phyloP scores from a whole-genome alignment of 2,329 filamentous ascomycete species.

The Ophiostoma piceae region DNA sequence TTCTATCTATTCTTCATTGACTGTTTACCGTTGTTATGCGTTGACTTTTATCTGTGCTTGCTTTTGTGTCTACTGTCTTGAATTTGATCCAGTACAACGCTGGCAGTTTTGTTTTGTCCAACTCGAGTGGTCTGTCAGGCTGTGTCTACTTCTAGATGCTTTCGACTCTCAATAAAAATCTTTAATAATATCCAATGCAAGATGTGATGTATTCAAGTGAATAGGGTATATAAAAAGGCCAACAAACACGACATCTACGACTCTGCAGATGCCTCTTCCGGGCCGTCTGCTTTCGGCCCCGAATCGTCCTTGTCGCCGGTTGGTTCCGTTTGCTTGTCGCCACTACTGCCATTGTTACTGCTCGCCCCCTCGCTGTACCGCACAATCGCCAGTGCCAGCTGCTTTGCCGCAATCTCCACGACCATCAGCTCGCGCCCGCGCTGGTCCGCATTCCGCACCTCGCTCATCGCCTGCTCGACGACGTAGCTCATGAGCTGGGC shows the following conservation, averaged over 20 bases:
- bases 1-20: background rate
- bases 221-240: too few relatives aligned
- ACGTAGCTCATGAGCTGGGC: slow-evolving; percentile 38
- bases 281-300: too few relatives aligned
- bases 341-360: slow-evolving; percentile 26
- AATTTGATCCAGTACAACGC: background rate
- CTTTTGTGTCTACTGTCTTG: slow-evolving; percentile 28
- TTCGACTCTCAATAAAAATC: too few relatives aligned
- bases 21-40: background rate
- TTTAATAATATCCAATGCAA: too few relatives aligned
- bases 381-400: slow-evolving; percentile 49
- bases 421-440: slow-evolving; percentile 45
- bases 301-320: too few relatives aligned
- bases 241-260: too few relatives aligned
- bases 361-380: slow-evolving; percentile 42
- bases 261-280: too few relatives aligned
- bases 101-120: background rate
- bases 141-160: too few relatives aligned
- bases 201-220: background rate
- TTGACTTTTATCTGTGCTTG: slow-evolving; percentile 28
- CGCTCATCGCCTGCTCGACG: slow-evolving; percentile 44
- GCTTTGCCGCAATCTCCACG: slow-evolving; percentile 50
- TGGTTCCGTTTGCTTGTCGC: background rate
- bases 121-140: too few relatives aligned
- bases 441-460: slow-evolving; percentile 42